phyloP scores from a whole-genome alignment of 768 basidiomycete species.

The Lentinus brumalis region DNA sequence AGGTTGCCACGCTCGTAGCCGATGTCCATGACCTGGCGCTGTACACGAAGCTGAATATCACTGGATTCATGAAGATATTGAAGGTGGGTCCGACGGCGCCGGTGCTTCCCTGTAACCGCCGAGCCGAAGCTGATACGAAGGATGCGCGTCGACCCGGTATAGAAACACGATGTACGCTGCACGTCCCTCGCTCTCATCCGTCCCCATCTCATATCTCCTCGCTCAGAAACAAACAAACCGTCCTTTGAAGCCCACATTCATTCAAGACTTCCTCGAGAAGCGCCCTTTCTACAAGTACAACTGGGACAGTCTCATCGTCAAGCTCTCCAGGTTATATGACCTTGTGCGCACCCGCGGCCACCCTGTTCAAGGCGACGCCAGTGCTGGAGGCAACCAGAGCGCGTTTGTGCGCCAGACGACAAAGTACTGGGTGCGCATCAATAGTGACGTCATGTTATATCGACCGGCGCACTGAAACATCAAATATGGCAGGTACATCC shows the following conservation, averaged over 20 bases:
- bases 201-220: not conserved
- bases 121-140: constrained; percentile 2
- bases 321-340: constrained; percentile 92
- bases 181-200: not conserved
- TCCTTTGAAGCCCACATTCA: constrained; percentile 82
- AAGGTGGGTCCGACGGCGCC: constrained; percentile 54
- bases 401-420: constrained; percentile 99
- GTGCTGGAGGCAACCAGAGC: constrained; percentile 93
- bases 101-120: not conserved
- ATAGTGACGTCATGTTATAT: not conserved
- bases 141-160: constrained; percentile 9
- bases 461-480: not conserved
- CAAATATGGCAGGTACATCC: constrained; percentile 43
- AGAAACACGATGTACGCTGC: constrained; percentile 89
- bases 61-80: constrained; percentile 97
- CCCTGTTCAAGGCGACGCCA: constrained; percentile 90
- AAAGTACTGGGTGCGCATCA: constrained; percentile 85
- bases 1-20: constrained; percentile 92
- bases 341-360: constrained; percentile 94
- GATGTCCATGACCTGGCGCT: constrained; percentile 90
- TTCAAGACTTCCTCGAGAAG: constrained; percentile 89
- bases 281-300: constrained; percentile 97
- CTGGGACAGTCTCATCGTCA: constrained; percentile 95
- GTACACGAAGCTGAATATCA: constrained; percentile 96
- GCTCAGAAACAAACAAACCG: constrained; percentile 88